Evolutionary conservation across 352 stramenopile species (phyloP), one percentile per base, ranked within the genome.

Genomic region (Globisporangium cylindrosporum): DNA sequence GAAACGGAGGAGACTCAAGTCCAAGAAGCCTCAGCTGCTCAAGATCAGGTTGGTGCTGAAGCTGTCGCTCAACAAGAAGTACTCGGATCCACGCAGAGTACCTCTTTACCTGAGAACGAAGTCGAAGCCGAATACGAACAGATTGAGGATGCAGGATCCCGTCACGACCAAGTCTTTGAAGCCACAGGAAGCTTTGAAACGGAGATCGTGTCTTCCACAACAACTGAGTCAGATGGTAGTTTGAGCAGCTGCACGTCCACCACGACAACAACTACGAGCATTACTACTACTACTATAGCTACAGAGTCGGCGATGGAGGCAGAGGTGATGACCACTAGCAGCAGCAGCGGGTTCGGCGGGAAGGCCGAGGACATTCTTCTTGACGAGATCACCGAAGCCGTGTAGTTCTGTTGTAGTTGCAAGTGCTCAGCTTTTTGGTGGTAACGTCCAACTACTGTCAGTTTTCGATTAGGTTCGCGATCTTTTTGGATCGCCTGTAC

Each of bases 301-400:
- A 38, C 25, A 60, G 54, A 60, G 27, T 4, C 27, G 18, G 27
- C 4, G 54, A 60, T 25, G 18, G 18, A 43, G 15, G 43, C 27
- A 18, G 27, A 43, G 4, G n/a, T 60, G 7, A 43, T 18, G 15
- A 22, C 27, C 27, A 59, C 27, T 18, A 59, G 25, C 27, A 59
- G 27, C 27, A 60, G 54, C 27, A 36, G 18, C 32, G 22, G 7
- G 56, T n/a, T n/a, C 57, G 77, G 75, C 22, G 75, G 82, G 67
- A 86, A 78, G 62, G 77, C 80, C 60, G 79, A 84, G 54, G 73
- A 76, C 32, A 77, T 88, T 49, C 75, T 89, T 14, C 61, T 86
- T 29, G 81, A 89, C 53, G 81, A 89, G 65, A 86, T 89, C 66
- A 85, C 71, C 0, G 81, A 89, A 32, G 76, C 81, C 6, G 81